Base-by-base conservation (phyloP, 805 yeast genomes). In the Wickerhamiella vanderwaltii region DNA sequence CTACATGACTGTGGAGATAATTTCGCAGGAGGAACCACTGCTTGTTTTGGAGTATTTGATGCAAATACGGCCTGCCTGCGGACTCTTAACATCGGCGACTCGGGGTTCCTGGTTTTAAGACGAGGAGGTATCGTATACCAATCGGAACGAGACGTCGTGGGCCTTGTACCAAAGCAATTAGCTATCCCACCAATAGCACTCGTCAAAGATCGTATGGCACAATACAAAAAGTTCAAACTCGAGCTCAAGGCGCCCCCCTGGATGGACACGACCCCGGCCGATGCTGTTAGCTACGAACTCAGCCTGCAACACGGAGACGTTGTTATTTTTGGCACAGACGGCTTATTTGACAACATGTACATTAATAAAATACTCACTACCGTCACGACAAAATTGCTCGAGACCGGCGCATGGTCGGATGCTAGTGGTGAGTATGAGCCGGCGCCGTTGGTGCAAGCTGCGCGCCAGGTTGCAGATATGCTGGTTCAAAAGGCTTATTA, bases 21-120 rank as follows among this genome's bases (percentile, higher is more conserved):
- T 5, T 71, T 77, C 56, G 93, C 87, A 23, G 98, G 98, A 3
- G 91, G 95, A 13, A 85, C 96, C 1, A 88, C 98, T 1, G 85
- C 93, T 2, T 83, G 95, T 52, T 69, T 81, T 39, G 97, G 95
- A 1, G 68, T 79, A 9, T 68, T 75, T 12, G 51, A 56, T 17
- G 65, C 75, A 0, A 65, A 66, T 6, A 62, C 69, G 9, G 77
- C 77, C 23, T 49, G 48, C 7, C 57, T 88, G 28, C 62, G 65
- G 32, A 78, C 84, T 0, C 79, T 88, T 6, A 88, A 91, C 54
- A 62, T 88, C 41, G 98, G 98, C 9, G 98, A 88, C 59, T 86
- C 96, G 4, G 91, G 95, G 79, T 83, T 84, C 58, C 87, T 94
- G 13, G 73, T 87, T 2, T 81, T 86, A 56, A 68, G 98, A 48